Percentiles rank a stretch among this genome's conserved stretches.
Evolutionary conservation across 2,329 filamentous ascomycete genomes (phyloP).

Genomic region (Fusarium pseudonygamai): DNA sequence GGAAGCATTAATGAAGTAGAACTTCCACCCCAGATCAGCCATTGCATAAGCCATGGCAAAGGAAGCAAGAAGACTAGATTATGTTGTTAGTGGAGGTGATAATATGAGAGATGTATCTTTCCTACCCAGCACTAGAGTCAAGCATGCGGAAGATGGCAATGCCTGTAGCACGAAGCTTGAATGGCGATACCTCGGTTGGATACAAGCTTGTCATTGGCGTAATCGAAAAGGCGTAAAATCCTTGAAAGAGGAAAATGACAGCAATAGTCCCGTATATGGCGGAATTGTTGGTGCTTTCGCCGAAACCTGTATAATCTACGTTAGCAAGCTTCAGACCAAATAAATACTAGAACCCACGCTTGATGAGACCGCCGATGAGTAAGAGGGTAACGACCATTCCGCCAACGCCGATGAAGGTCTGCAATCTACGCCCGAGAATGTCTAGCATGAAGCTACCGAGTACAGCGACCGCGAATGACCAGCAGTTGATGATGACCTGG

Average conservation of each 20-base stretch:
- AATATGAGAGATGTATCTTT: rapidly evolving
- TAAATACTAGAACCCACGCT: not conserved
- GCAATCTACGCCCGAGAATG: not conserved
- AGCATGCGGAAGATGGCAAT: slow-evolving; percentile 4
- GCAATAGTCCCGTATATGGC: not conserved
- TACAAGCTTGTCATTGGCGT: slow-evolving; percentile 1
- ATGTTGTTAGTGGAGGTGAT: not conserved
- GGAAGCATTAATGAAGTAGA: not conserved
- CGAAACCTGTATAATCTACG: not conserved
- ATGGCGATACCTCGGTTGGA: not conserved
- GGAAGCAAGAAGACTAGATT: not conserved
- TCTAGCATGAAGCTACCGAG: not conserved
- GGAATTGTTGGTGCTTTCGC: not conserved
- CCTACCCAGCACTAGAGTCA: not conserved
- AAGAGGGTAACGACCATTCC: not conserved
- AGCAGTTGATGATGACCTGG: not conserved
- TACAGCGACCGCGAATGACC: not conserved
- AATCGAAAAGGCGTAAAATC: not conserved
- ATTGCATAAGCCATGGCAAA: slow-evolving; percentile 3
- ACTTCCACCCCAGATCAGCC: not conserved
- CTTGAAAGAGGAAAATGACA: not conserved
- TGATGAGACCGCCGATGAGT: not conserved
- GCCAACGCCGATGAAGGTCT: not conserved
- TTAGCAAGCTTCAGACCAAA: not conserved
- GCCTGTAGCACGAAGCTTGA: not conserved